phyloP scores from a whole-genome alignment of 805 yeast species.

The Candida coquimbonensis region DNA sequence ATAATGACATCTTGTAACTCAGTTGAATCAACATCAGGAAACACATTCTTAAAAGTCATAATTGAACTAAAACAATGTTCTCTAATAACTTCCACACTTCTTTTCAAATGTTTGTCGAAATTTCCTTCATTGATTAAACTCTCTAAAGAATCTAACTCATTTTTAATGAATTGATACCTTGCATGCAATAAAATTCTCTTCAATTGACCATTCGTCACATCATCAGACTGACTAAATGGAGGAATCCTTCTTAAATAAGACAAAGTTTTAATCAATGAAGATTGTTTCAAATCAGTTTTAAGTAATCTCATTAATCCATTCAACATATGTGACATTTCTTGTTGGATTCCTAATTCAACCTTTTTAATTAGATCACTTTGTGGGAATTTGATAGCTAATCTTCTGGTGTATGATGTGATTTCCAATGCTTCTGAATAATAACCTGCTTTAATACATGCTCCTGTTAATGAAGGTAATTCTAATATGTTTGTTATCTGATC shows the following conservation, averaged over 20 bases:
- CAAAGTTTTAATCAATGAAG: slow-evolving; percentile 70
- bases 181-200: slow-evolving; percentile 60
- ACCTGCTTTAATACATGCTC: slow-evolving; percentile 79
- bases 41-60: slow-evolving; percentile 57
- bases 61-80: slow-evolving; percentile 75
- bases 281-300: slow-evolving; percentile 69
- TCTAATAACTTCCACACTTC: slow-evolving; percentile 77
- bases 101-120: slow-evolving; percentile 57
- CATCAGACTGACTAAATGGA: slow-evolving; percentile 32
- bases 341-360: slow-evolving; percentile 44
- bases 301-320: slow-evolving; percentile 61
- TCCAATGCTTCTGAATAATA: slow-evolving; percentile 88
- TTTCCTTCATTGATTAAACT: slow-evolving; percentile 50
- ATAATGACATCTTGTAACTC: slow-evolving; percentile 17
- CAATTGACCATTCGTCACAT: slow-evolving; percentile 25
- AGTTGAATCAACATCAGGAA: slow-evolving; percentile 32
- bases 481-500: slow-evolving; percentile 70
- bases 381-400: slow-evolving; percentile 66
- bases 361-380: slow-evolving; percentile 43
- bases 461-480: slow-evolving; percentile 76
- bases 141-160: slow-evolving; percentile 48
- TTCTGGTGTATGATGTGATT: slow-evolving; percentile 63
- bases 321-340: slow-evolving; percentile 60
- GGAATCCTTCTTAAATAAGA: slow-evolving; percentile 68
- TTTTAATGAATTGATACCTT: slow-evolving; percentile 57